Conservation (phyloP, 331 rosid genomes). For the Quercus phellos region DNA sequence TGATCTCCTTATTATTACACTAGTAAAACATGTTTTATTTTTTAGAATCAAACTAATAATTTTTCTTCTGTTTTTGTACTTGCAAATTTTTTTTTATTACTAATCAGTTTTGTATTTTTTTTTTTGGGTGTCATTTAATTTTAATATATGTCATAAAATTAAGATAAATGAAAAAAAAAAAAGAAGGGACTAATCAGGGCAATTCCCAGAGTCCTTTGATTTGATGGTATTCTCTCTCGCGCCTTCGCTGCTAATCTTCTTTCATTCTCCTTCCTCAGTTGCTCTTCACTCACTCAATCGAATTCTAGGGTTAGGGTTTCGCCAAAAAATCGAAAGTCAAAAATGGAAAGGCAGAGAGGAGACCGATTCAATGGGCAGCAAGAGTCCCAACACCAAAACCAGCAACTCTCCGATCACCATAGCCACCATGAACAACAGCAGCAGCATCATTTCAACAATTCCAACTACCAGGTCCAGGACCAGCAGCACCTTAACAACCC, state of each 20-base stretch:
- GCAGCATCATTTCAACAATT: neutral
- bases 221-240: too few species aligned
- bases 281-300: neutral
- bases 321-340: neutral
- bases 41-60: too few species aligned
- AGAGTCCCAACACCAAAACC: constrained; percentile 4
- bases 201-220: too few species aligned
- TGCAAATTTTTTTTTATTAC: too few species aligned
- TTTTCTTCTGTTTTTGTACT: too few species aligned
- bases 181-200: too few species aligned
- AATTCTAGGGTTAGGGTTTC: neutral
- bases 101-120: too few species aligned
- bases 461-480: constrained; percentile 13
- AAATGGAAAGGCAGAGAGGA: constrained; percentile 37
- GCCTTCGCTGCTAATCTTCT: neutral
- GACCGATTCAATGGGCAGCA: constrained; percentile 15
- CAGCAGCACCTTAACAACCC: constrained; percentile 29
- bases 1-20: too few species aligned
- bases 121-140: too few species aligned
- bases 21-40: too few species aligned
- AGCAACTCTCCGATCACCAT: constrained; percentile 7
- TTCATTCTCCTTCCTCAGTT: neutral
- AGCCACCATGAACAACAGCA: constrained; percentile 19
- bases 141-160: too few species aligned
- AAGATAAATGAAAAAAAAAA: too few species aligned